Conservation (phyloP, 768 basidiomycete genomes). For the Phanerochaete sordida region DNA sequence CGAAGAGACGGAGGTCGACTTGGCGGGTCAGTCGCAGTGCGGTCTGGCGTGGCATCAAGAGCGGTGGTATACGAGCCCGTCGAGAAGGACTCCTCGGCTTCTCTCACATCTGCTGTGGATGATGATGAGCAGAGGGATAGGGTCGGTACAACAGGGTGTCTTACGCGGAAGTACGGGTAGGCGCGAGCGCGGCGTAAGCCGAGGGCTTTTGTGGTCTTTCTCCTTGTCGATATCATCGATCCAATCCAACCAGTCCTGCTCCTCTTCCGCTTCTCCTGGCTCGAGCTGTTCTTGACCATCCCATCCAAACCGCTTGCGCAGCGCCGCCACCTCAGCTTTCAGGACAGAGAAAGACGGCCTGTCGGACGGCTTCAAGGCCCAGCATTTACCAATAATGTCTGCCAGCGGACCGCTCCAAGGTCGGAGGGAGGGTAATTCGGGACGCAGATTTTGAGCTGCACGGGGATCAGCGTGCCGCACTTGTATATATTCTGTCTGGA, state of each 20-base stretch:
- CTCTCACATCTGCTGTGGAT: constrained; percentile 4
- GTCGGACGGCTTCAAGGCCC: constrained; percentile 48
- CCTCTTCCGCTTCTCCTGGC: not conserved
- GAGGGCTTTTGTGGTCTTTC: constrained; percentile 27
- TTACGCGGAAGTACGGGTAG: not conserved
- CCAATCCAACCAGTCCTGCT: constrained; percentile 1
- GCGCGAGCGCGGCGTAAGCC: constrained; percentile 31
- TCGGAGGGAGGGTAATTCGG: constrained; percentile 18
- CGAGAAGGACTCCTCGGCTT: constrained; percentile 1
- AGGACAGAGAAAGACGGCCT: constrained; percentile 54
- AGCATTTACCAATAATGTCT: constrained; percentile 54
- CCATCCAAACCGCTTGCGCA: constrained; percentile 39
- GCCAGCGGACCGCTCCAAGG: constrained; percentile 16
- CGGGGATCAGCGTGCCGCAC: constrained; percentile 30
- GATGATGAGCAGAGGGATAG: not conserved
- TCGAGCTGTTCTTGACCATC: constrained; percentile 14
- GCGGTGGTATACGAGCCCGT: not conserved
- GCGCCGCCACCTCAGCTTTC: constrained; percentile 39
- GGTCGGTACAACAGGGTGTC: not conserved
- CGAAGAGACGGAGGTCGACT: not conserved
- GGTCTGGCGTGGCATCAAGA: not conserved
- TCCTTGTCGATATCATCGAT: not conserved
- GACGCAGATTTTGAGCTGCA: constrained; percentile 21
- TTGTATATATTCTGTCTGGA: not conserved
- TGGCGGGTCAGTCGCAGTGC: not conserved